phyloP scores from a whole-genome alignment of 108 stramenopile species.

The Skeletonema grethae region DNA sequence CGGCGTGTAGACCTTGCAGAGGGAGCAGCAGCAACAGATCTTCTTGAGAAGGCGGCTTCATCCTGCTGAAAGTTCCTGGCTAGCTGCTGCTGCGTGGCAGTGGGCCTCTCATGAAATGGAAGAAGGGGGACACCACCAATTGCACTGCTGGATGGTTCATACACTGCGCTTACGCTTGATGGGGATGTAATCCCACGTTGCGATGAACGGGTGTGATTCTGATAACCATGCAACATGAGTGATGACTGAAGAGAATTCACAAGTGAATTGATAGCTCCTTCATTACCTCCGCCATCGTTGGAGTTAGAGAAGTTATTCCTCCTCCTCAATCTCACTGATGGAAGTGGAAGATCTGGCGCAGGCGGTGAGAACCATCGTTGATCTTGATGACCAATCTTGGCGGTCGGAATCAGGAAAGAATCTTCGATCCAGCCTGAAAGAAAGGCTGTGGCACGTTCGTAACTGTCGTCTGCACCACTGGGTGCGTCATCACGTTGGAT shows the following conservation, averaged over 20 bases:
- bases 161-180: not conserved
- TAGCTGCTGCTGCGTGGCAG: not conserved
- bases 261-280: not conserved
- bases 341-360: not conserved
- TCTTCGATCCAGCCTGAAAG: not conserved
- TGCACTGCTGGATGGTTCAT: not conserved
- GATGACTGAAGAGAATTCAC: not conserved
- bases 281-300: not conserved
- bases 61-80: not conserved
- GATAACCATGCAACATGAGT: not conserved
- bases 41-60: not conserved
- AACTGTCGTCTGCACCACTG: not conserved
- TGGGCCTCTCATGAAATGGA: not conserved
- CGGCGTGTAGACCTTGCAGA: not conserved
- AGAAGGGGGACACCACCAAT: not conserved
- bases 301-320: not conserved
- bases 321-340: not conserved
- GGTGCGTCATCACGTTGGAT: not conserved
- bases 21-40: not conserved
- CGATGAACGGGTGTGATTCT: not conserved
- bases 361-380: not conserved
- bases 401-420: not conserved
- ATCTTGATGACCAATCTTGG: not conserved
- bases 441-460: conserved; percentile 1
- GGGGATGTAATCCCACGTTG: not conserved